Conservation (phyloP, 495 filamentous ascomycete species). For the Aspergillus sclerotioniger region DNA sequence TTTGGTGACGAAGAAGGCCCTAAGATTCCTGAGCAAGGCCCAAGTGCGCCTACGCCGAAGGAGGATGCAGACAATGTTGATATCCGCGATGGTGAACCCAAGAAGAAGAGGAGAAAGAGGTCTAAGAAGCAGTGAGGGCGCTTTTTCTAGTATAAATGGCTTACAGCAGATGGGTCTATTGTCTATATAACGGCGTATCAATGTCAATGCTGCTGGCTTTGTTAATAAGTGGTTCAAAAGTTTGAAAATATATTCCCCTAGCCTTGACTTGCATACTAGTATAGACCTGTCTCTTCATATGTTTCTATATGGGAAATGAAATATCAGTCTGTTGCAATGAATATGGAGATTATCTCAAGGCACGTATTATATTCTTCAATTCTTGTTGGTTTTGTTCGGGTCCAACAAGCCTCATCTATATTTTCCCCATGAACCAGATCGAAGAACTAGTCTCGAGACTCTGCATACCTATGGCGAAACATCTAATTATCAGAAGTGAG, state of each 20-base stretch:
- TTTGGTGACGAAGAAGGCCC: constrained; percentile 77
- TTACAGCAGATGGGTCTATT: constrained; percentile 6
- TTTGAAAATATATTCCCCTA: not conserved
- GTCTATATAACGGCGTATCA: constrained; percentile 10
- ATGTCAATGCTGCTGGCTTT: not conserved
- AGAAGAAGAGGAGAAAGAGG: constrained; percentile 49
- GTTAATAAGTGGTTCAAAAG: not conserved
- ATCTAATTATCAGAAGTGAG: too few relatives aligned
- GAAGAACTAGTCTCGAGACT: too few relatives aligned
- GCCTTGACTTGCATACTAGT: too few relatives aligned
- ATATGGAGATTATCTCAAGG: too few relatives aligned
- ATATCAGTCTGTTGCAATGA: not conserved
- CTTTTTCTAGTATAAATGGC: constrained; percentile 1
- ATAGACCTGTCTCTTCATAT: not conserved
- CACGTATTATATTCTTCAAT: too few relatives aligned
- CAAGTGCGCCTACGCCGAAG: constrained; percentile 24
- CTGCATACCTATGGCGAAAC: too few relatives aligned
- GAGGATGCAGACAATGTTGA: constrained; percentile 37
- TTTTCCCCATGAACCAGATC: too few relatives aligned
- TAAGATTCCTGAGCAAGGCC: constrained; percentile 30
- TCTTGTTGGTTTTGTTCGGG: too few relatives aligned
- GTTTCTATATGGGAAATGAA: not conserved
- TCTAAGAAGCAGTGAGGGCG: constrained; percentile 44
- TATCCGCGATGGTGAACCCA: constrained; percentile 44
- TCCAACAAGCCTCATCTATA: too few relatives aligned